Conservation (phyloP, 2,329 filamentous ascomycete genomes). For the Aspergillus brasiliensis region DNA sequence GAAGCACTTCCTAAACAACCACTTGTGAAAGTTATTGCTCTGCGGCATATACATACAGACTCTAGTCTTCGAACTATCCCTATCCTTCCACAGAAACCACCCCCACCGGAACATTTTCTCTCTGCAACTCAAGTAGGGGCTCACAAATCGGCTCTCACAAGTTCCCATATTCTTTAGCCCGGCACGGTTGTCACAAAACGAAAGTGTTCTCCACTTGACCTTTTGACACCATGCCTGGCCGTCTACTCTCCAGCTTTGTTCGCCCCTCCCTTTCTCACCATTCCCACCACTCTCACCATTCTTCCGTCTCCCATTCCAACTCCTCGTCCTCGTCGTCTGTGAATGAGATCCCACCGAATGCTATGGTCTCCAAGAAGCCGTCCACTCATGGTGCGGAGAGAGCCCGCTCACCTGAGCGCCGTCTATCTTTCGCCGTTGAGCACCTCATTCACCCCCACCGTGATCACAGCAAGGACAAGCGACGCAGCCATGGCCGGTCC, state of each 20-base stretch:
- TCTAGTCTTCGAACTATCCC: neutral
- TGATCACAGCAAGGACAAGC: constrained; percentile 47
- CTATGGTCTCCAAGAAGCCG: constrained; percentile 30
- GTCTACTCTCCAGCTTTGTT: constrained; percentile 43
- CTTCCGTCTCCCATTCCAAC: constrained; percentile 35
- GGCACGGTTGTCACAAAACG: neutral
- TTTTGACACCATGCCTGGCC: constrained; percentile 40
- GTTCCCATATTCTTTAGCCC: neutral
- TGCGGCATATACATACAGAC: neutral
- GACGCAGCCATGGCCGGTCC: constrained; percentile 37
- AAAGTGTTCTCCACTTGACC: neutral
- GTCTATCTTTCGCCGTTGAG: constrained; percentile 47
- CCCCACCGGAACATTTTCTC: too few relatives aligned
- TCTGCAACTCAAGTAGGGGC: neutral
- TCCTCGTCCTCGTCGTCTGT: constrained; percentile 42
- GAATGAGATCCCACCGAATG: constrained; percentile 34
- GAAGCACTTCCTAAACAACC: constrained; percentile 27
- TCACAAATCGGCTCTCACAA: neutral
- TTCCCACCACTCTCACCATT: constrained; percentile 27
- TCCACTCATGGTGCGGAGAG: constrained; percentile 28
- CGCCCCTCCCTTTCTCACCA: constrained; percentile 33
- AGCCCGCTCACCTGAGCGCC: constrained; percentile 41
- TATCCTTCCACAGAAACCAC: neutral
- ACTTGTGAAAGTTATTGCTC: neutral
- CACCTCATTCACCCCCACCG: constrained; percentile 46